phyloP scores from a whole-genome alignment of 2,329 filamentous ascomycete genomes.

The Microsporum canis region DNA sequence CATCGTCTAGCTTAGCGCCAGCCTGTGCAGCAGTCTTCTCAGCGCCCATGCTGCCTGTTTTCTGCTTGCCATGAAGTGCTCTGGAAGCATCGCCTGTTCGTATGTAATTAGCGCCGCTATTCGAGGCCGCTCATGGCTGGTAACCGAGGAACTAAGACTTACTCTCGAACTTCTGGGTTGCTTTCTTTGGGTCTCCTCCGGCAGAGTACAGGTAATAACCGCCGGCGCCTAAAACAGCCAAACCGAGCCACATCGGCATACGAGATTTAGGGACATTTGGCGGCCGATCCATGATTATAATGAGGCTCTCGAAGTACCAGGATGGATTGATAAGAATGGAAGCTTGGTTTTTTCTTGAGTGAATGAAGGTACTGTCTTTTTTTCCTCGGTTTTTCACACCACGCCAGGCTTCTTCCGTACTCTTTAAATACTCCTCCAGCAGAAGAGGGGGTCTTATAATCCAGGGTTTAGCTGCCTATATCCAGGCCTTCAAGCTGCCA shows the following conservation, averaged over 20 bases:
- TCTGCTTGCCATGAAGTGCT: constrained; percentile 51
- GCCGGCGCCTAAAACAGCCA: constrained; percentile 53
- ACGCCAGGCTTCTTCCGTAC: constrained; percentile 1
- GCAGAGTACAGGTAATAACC: constrained; percentile 89
- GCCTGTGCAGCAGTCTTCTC: constrained; percentile 55
- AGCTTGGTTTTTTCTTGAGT: not conserved
- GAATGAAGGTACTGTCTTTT: not conserved
- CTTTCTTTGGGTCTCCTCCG: constrained; percentile 67
- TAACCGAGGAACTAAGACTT: constrained; percentile 22
- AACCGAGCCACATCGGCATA: constrained; percentile 33
- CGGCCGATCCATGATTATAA: not conserved
- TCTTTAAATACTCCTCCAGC: not conserved
- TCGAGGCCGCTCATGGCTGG: constrained; percentile 10
- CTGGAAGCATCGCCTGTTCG: constrained; percentile 61
- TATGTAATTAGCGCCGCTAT: not conserved
- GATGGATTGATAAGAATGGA: not conserved
- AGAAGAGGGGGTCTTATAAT: not conserved
- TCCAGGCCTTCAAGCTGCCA: not conserved
- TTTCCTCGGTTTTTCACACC: not conserved
- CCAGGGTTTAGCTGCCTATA: not conserved
- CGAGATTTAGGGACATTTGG: constrained; percentile 24
- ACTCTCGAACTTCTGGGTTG: constrained; percentile 84
- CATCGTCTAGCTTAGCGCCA: constrained; percentile 55
- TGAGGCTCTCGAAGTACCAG: not conserved
- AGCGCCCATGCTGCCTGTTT: constrained; percentile 29